Evolutionary conservation across 306 rosid species (phyloP).

Genomic region (Vachellia collinsii): DNA sequence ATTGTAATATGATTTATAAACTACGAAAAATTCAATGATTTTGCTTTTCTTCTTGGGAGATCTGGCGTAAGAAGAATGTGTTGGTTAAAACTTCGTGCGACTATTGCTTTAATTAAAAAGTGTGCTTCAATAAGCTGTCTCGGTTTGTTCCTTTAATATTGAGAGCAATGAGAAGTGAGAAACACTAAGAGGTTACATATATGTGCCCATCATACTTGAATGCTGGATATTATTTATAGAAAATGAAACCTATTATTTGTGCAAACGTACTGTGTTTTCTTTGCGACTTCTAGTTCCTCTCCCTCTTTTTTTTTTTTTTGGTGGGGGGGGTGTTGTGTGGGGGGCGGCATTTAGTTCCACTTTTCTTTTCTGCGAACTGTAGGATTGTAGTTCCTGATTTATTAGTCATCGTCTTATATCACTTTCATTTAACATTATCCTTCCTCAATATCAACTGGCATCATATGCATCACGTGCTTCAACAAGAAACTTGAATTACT

Average conservation of each 20-base stretch:
- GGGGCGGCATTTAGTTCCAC: neutral
- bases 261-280: neutral
- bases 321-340: too few relatives aligned
- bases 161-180: too few relatives aligned
- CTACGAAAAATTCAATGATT: neutral
- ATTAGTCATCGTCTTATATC: neutral
- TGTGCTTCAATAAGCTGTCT: too few relatives aligned
- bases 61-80: too few relatives aligned
- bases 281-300: neutral
- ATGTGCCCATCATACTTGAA: neutral
- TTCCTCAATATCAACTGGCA: neutral
- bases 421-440: neutral
- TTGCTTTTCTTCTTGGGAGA: neutral
- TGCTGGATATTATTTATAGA: neutral
- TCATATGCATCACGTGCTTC: neutral
- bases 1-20: neutral
- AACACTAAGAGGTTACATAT: too few relatives aligned
- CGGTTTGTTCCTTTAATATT: too few relatives aligned
- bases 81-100: too few relatives aligned
- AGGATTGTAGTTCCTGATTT: neutral
- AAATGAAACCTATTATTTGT: neutral
- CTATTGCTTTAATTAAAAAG: too few relatives aligned
- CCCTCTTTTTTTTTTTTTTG: too few relatives aligned
- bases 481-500: conserved; percentile 14
- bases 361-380: neutral